Evolutionary conservation across 805 yeast species (phyloP), one percentile per base, ranked within the genome.

Genomic region (Candida gorgasii): DNA sequence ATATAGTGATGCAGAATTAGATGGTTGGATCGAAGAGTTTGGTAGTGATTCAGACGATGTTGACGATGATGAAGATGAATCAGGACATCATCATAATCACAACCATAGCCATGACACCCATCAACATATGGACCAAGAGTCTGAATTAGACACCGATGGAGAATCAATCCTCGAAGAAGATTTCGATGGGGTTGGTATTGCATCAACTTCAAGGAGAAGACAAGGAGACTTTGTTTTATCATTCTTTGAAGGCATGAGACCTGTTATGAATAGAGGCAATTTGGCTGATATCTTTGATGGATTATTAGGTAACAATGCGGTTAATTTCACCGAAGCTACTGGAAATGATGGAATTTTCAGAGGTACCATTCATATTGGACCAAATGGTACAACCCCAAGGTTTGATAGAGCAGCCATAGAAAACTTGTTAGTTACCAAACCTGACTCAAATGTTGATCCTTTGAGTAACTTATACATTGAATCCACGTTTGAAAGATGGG

Each of bases 401-500:
- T 50, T 58, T 40, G 67, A 61, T 8, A 52, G 59, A 6, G 54
- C n/a, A n/a, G n/a, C 63, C 2, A 47, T 63, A 36, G 65, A 55
- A 27, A 50, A 44, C 26, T 40, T 57, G 27, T 33, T 59, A 8
- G 48, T 52, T 11, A 26, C 43, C 6, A 45, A 42, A 12, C 31
- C 43, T n/a, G 42, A 40, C 4, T 13, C 45, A 13, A 40, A 40
- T n/a, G 36, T 47, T 19, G 58, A 44, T 42, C 53, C 50, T 16
- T 45, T 45, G 40, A 55, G 51, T 40, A 55, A 47, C 32, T 51
- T 64, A 49, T 62, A 61, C 26, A 55, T 70, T 22, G 60, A 58
- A 45, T 75, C 86, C 0, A 81, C 93, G 0, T 61, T 67, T 11
- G 82, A 80, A 38, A 72, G 96, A 50, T 88, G 95, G 93, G 63